Conservation (phyloP, 345 rosid genomes). For the Eutrema heterophyllum region DNA sequence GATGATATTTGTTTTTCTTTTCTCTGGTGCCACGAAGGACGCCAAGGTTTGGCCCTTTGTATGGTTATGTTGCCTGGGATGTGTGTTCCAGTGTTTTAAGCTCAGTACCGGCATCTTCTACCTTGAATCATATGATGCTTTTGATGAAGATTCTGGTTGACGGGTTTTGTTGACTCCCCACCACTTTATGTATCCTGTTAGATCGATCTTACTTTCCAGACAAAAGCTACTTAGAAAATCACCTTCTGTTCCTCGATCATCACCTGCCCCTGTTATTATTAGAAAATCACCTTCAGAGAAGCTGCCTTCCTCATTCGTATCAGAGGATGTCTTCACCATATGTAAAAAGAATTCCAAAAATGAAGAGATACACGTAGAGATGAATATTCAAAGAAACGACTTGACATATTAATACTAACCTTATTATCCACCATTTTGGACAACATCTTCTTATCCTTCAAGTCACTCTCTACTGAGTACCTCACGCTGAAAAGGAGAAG, state of each 20-base stretch:
- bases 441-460: conserved; percentile 80
- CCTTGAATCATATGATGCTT: conserved; percentile 54
- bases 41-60: conserved; percentile 81
- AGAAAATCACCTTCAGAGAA: not conserved
- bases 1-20: conserved; percentile 44
- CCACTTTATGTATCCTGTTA: conserved; percentile 86
- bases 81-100: conserved; percentile 69
- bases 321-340: too few relatives aligned
- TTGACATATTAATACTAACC: conserved; percentile 33
- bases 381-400: too few relatives aligned
- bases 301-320: too few relatives aligned
- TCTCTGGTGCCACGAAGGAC: conserved; percentile 37
- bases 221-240: conserved; percentile 69
- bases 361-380: too few relatives aligned
- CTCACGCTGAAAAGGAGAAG: conserved; percentile 52
- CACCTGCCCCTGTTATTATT: conserved; percentile 46
- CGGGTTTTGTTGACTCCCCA: conserved; percentile 78
- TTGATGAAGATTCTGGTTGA: conserved; percentile 57
- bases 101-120: conserved; percentile 69
- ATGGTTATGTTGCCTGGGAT: conserved; percentile 70
- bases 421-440: conserved; percentile 67
- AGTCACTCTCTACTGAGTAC: conserved; percentile 79
- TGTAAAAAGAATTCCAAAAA: too few relatives aligned
- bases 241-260: conserved; percentile 66
- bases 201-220: conserved; percentile 79